Percentiles rank a stretch among this genome's conserved stretches.
These are phyloP conservation scores for Vachellia pachyceras DNA, from an alignment of 306 rosid species.

Conservation along the genomic window DNA sequence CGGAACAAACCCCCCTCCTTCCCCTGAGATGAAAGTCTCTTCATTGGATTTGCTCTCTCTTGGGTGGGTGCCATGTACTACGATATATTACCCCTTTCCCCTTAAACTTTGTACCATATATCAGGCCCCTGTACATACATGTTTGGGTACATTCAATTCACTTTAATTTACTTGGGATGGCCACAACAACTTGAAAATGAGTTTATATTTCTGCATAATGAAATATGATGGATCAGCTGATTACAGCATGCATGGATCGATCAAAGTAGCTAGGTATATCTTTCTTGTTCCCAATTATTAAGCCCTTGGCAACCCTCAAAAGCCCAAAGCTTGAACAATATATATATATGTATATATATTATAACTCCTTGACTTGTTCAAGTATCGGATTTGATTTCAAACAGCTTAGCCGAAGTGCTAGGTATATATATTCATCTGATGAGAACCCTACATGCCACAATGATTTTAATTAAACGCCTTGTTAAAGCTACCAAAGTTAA, in stretches of 20 bases:
- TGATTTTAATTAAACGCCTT: neutral
- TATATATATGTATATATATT: neutral
- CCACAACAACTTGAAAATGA: conserved; percentile 15
- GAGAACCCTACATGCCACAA: neutral
- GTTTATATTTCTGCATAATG: neutral
- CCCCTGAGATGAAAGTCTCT: conserved; percentile 28
- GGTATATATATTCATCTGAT: neutral
- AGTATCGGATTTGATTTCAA: neutral
- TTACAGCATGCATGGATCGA: too few relatives aligned
- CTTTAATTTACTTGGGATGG: conserved; percentile 41
- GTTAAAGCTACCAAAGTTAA: neutral
- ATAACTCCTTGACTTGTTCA: neutral
- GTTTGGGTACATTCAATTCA: conserved; percentile 15
- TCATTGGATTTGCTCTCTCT: conserved; percentile 30
- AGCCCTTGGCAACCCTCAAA: conserved; percentile 41
- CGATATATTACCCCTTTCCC: neutral
- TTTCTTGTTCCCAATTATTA: neutral
- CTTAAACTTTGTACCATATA: conserved; percentile 25
- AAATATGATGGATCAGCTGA: too few relatives aligned
- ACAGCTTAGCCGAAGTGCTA: neutral
- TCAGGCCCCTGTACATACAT: neutral
- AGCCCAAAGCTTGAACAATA: neutral
- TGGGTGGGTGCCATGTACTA: conserved; percentile 32
- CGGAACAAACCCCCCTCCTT: conserved; percentile 24
- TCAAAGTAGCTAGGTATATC: too few relatives aligned